These are phyloP conservation scores for Candida multigemmis DNA, from an alignment of 805 yeast species.

Conservation along the genomic window DNA sequence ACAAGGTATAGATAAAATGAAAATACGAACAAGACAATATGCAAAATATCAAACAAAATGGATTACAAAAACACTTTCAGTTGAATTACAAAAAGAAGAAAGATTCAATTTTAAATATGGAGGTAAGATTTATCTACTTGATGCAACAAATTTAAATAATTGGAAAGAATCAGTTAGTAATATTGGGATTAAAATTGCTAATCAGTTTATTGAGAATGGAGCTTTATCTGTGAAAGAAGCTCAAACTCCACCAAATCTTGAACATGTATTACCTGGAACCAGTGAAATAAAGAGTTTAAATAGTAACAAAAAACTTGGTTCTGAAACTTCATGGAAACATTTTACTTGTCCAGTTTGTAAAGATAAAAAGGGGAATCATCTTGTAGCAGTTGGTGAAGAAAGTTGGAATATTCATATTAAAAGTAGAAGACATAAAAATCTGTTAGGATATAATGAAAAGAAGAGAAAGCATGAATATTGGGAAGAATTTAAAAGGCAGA, in stretches of 20 bases:
- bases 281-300: slow-evolving; percentile 9
- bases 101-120: slow-evolving; percentile 42
- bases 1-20: slow-evolving; percentile 66
- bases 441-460: slow-evolving; percentile 35
- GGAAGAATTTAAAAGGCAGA: slow-evolving; percentile 16
- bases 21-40: slow-evolving; percentile 73
- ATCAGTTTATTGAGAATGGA: slow-evolving; percentile 20
- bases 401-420: slow-evolving; percentile 61
- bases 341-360: slow-evolving; percentile 58
- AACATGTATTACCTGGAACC: slow-evolving; percentile 15
- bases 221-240: slow-evolving; percentile 13
- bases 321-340: slow-evolving; percentile 52
- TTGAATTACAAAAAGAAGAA: slow-evolving; percentile 45
- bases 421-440: slow-evolving; percentile 62
- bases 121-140: slow-evolving; percentile 57
- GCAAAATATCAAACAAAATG: slow-evolving; percentile 86
- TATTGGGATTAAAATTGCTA: slow-evolving; percentile 46
- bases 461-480: slow-evolving; percentile 47
- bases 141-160: slow-evolving; percentile 60
- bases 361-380: slow-evolving; percentile 42
- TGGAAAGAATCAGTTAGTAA: slow-evolving; percentile 55
- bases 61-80: slow-evolving; percentile 65
- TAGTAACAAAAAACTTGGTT: slow-evolving; percentile 30
- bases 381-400: slow-evolving; percentile 65
- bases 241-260: slow-evolving; percentile 19